phyloP scores from a whole-genome alignment of 2,329 filamentous ascomycete genomes.

The Domatiomyces globalis region DNA sequence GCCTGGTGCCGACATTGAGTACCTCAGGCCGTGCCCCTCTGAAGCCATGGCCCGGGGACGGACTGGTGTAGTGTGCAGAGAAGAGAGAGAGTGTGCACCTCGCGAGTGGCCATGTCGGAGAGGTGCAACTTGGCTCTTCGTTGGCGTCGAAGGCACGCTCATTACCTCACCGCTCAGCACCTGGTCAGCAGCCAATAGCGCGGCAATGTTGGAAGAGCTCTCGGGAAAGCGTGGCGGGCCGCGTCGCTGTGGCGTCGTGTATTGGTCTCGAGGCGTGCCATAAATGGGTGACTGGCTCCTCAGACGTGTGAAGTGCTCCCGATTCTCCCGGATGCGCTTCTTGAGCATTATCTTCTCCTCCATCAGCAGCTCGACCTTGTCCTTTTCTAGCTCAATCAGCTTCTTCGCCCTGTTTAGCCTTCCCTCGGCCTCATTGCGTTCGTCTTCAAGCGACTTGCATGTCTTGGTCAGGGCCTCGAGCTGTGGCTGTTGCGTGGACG shows the following conservation, averaged over 20 bases:
- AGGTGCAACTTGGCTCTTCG: conserved; percentile 36
- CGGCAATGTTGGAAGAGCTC: conserved; percentile 46
- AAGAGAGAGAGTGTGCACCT: conserved; percentile 70
- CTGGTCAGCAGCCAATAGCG: conserved; percentile 58
- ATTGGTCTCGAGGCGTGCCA: conserved; percentile 43
- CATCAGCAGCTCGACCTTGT: conserved; percentile 52
- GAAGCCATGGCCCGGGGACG: conserved; percentile 38
- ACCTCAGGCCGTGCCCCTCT: conserved; percentile 22
- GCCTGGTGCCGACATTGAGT: conserved; percentile 18
- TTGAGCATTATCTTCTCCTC: conserved; percentile 68
- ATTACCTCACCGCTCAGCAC: conserved; percentile 65
- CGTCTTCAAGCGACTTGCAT: conserved; percentile 52
- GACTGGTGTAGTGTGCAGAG: conserved; percentile 62
- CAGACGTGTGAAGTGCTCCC: conserved; percentile 69
- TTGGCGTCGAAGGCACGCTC: conserved; percentile 60
- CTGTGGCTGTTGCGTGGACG: conserved; percentile 35
- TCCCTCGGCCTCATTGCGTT: conserved; percentile 39
- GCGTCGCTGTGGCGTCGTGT: conserved; percentile 31
- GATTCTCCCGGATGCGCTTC: conserved; percentile 74
- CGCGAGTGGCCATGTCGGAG: conserved; percentile 51
- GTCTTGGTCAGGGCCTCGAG: conserved; percentile 46
- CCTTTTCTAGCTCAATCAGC: conserved; percentile 63
- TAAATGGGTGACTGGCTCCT: conserved; percentile 38
- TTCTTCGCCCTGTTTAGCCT: conserved; percentile 61
- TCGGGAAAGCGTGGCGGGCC: conserved; percentile 28